Base-by-base conservation (phyloP, 192 early-diverging fungal genomes). In the Anaeromyces robustus region DNA sequence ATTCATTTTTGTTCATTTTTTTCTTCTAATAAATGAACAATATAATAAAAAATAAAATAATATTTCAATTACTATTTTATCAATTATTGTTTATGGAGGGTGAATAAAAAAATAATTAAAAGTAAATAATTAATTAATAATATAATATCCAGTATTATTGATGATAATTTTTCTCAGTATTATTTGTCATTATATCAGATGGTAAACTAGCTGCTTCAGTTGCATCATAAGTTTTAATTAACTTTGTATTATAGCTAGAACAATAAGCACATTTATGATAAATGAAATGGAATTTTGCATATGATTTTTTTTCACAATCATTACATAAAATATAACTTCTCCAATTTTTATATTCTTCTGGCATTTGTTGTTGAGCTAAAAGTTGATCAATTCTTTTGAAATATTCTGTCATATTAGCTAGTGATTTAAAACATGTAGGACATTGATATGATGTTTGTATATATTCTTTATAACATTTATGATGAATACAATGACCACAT, bases 361-460 rank as follows among this genome's bases (percentile, higher is more conserved):
- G 97, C 97, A 99, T 99, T 19, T 87, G 86, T 83, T 96, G 95
- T 77, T 89, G 84, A 9, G 87, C 90, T 79, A 99, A 83, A 81
- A 95, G 87, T 11, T 85, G 83, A 79, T 99, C 97, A 39, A 99
- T 94, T 19, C 93, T 92, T 30, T 84, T 81, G 82, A 96, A 99
- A 82, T 95, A 94, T 11, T 86, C 85, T 11, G 86, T 86, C 90
- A 96, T 97, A 82, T 97, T 90, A 77, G 92, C 92, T 0, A 99
- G 84, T 28, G 96, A 96, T 82, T 96, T 96, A 82, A 92, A 90
- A 83, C 97, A 99, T 4, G 96, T 94, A 0, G 97, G 97, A 81
- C 97, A 99, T 78, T 97, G 95, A 82, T 97, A 98, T 16, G 96
- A 96, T 12, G 93, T 93, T 80, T 94, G 91, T 77, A 95, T 91